Conservation (phyloP, 345 rosid genomes). For the Eucalyptus cloeziana region DNA sequence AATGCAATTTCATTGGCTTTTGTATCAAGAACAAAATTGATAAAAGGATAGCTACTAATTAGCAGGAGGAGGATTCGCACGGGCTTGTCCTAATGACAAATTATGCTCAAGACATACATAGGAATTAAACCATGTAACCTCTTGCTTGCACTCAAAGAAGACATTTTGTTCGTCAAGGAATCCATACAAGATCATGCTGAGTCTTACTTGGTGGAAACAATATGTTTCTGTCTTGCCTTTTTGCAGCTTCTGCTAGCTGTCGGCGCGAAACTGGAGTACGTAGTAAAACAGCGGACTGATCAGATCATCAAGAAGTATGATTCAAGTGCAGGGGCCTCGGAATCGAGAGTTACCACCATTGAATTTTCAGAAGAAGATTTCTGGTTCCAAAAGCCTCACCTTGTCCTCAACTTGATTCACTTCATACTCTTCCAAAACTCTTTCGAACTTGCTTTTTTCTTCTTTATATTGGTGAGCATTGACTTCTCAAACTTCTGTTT, state of each 20-base stretch:
- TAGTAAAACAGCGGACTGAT: slow-evolving; percentile 49
- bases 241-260: slow-evolving; percentile 61
- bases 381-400: slow-evolving; percentile 49
- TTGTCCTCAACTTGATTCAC: slow-evolving; percentile 59
- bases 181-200: neutral
- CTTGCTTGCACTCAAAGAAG: neutral
- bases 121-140: neutral
- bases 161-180: neutral
- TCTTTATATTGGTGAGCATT: slow-evolving; percentile 55
- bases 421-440: slow-evolving; percentile 78
- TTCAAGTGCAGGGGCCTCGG: slow-evolving; percentile 28
- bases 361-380: slow-evolving; percentile 61
- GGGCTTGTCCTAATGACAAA: neutral
- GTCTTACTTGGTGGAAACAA: neutral
- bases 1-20: too few relatives aligned
- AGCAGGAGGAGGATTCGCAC: neutral
- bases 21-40: neutral
- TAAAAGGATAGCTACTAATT: too few relatives aligned
- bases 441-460: slow-evolving; percentile 68
- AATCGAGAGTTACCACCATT: too few relatives aligned
- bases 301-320: slow-evolving; percentile 56
- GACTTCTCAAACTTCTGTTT: neutral
- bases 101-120: neutral
- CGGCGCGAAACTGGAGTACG: slow-evolving; percentile 68
- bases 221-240: neutral